Base-by-base conservation (phyloP, 192 early-diverging fungal species). In the Thamnidium elegans region DNA sequence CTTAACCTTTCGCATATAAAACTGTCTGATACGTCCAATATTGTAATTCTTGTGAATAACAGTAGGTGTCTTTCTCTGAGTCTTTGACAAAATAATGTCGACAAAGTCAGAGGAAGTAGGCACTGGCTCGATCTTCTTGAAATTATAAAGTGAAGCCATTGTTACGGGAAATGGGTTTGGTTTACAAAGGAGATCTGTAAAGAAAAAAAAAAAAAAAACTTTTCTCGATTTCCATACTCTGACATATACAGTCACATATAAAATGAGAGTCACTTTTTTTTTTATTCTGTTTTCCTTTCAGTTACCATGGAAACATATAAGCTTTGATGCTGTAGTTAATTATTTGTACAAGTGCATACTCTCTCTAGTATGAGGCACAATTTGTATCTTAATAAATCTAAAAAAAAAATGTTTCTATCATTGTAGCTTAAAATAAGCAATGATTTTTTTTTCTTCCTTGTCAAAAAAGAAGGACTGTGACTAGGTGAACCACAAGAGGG, bases 1-100 rank as follows among this genome's bases (percentile, higher is more conserved):
- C 87, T 97, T 97, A 77, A 98, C 96, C 76, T 99, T 99, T 71
- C 97, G 90, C 94, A 98, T 98, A 73, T 99, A 99, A 74, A 99
- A 99, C 71, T 93, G 89, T 51, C 96, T 78, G 69, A 99, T 99
- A 66, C 97, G 82, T 21, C 92, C 88, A 81, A 99, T 99, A 74
- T 95, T 91, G 84, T 96, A 99, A 67, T 92, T 89, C 34, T 94
- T 92, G 79, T 99, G 97, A 66, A 99, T 86, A 54, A 98, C 90
- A 17, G 94, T 93, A 15, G 94, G 90, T 17, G 91, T 94, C 78
- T 99, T 99, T 78, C 97, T 88, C 83, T 99, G 96, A 13, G 96
- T 98, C 85, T 97, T 97, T 46, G 90, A 94, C 76, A 98, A 82
- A 63, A 95, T 86, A 78, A 98, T 98, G 85, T 99, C 96, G 76